Percentiles rank a stretch among this genome's conserved stretches.
Evolutionary conservation across 768 basidiomycete genomes (phyloP).

Genomic region (Cystofilobasidium macerans): DNA sequence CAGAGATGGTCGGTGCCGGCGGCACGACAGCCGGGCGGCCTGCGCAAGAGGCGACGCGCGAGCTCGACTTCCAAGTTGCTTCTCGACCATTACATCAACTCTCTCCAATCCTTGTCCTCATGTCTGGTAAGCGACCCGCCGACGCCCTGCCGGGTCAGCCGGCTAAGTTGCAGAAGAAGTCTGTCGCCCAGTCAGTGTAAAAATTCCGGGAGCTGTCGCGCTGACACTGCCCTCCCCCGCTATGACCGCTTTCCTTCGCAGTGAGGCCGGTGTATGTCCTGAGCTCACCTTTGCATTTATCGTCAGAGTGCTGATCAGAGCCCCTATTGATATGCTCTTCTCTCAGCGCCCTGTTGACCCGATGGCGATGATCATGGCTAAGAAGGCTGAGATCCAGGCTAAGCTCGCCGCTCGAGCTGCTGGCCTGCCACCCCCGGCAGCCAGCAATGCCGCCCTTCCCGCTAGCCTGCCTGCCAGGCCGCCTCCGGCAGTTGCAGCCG

Average conservation of each 20-base stretch:
- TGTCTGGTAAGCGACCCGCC: conserved; percentile 16
- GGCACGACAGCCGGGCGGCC: too few relatives aligned
- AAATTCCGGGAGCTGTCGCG: too few relatives aligned
- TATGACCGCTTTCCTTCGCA: not conserved
- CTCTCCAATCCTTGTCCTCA: too few relatives aligned
- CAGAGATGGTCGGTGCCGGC: too few relatives aligned
- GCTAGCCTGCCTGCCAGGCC: conserved; percentile 39
- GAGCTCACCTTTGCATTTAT: not conserved
- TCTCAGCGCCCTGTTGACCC: conserved; percentile 41
- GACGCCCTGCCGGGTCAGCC: conserved; percentile 1
- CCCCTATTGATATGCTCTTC: not conserved
- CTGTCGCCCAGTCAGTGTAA: not conserved
- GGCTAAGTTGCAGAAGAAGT: conserved; percentile 21
- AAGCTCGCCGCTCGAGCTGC: conserved; percentile 59
- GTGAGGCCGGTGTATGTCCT: conserved; percentile 17
- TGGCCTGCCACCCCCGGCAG: conserved; percentile 40
- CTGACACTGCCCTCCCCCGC: not conserved
- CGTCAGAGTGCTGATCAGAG: too few relatives aligned
- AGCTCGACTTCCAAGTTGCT: too few relatives aligned
- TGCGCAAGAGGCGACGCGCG: too few relatives aligned
- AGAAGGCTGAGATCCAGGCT: conserved; percentile 71
- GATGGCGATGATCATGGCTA: conserved; percentile 61
- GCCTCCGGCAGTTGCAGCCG: conserved; percentile 36
- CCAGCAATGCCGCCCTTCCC: conserved; percentile 44
- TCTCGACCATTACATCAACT: too few relatives aligned